phyloP scores from a whole-genome alignment of 257 asterid genomes.

The Solanum chiquidenum region DNA sequence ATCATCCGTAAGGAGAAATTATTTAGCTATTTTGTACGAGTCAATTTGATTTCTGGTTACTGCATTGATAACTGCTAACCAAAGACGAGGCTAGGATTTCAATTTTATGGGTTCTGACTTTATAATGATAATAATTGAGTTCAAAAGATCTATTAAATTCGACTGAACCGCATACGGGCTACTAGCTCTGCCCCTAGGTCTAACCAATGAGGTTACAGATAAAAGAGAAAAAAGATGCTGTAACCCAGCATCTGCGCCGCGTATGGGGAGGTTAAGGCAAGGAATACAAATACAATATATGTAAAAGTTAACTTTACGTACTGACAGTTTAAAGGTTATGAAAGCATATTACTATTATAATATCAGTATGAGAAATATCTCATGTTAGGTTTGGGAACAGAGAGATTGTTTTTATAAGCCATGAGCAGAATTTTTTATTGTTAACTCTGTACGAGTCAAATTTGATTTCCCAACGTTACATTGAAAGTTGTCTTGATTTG shows the following conservation, averaged over 20 bases:
- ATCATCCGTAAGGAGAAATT: neutral
- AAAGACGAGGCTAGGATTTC: too few species aligned
- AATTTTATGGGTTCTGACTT: too few species aligned
- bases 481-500: neutral
- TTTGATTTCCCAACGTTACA: neutral
- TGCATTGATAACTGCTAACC: neutral
- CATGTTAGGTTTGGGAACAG: neutral
- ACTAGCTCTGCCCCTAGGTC: neutral
- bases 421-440: neutral
- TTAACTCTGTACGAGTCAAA: neutral
- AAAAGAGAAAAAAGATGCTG: neutral
- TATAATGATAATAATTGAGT: too few species aligned
- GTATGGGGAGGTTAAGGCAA: neutral
- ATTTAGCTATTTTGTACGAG: neutral
- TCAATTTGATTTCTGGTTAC: neutral
- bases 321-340: neutral
- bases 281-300: neutral
- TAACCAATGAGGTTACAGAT: neutral
- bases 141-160: too few species aligned
- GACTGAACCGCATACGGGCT: too few species aligned
- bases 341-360: neutral
- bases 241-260: neutral
- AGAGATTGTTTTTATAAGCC: neutral
- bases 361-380: neutral
- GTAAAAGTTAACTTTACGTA: neutral